Base-by-base conservation (phyloP, 495 filamentous ascomycete species). In the Corynascus novoguineensis region DNA sequence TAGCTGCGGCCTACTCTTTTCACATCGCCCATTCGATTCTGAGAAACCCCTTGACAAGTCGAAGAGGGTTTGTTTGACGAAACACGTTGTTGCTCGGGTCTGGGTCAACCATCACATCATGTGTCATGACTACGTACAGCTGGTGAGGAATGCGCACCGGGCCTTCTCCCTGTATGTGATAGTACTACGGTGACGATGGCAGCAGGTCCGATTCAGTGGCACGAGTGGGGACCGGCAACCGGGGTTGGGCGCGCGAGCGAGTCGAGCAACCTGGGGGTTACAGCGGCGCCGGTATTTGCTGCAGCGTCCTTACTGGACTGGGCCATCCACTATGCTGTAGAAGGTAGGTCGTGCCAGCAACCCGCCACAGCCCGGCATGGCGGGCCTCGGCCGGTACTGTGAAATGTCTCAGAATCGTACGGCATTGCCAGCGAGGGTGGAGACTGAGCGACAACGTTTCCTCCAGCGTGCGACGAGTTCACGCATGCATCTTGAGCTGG, bases 381-480 rank as follows among this genome's bases (percentile, higher is more conserved):
- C 21, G 21, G 32, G 31, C 14, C 44, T 48, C 24, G 53, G 27
- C 15, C 53, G 2, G 27, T 29, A 35, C 10, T 11, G 7, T 15
- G 22, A 22, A 44, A 25, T 48, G 56, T 59, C 56, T 59, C 56
- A 59, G 28, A 59, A 46, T 59, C 49, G 49, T 59, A 48, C 48
- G 56, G 42, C 31, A 21, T 49, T 27, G 22, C 2, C 22, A 2
- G 40, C 7, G 24, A 28, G 9, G 44, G 24, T 11, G 31, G 31
- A 34, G 31, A 17, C 12, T 2, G 37, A n/a, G n/a, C n/a, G n/a
- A n/a, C n/a, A n/a, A n/a, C n/a, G n/a, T n/a, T n/a, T n/a, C n/a
- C n/a, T n/a, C n/a, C n/a, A n/a, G n/a, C n/a, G n/a, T n/a, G n/a
- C n/a, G n/a, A n/a, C n/a, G n/a, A n/a, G n/a, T n/a, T n/a, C n/a